phyloP scores from a whole-genome alignment of 352 stramenopile genomes.

The Pythium vanterpoolii region DNA sequence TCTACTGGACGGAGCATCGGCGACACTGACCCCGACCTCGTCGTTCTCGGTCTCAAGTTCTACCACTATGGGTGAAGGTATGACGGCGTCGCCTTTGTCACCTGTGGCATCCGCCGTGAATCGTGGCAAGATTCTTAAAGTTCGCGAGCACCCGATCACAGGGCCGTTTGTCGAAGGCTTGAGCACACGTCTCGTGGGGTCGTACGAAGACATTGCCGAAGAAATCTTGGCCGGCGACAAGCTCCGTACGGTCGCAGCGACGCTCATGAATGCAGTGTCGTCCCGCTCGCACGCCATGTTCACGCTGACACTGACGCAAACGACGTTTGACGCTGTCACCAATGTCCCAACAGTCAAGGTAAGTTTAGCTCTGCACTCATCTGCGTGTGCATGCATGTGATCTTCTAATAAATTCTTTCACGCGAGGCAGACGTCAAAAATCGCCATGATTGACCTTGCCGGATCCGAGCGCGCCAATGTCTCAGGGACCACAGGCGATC shows the following conservation, averaged over 20 bases:
- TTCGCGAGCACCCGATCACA: conserved; percentile 80
- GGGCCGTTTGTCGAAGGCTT: conserved; percentile 84
- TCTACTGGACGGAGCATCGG: conserved; percentile 41
- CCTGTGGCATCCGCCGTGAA: background rate
- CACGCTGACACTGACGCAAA: conserved; percentile 91
- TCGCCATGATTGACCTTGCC: conserved; percentile 84
- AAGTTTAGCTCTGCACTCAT: background rate
- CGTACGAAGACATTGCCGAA: conserved; percentile 77
- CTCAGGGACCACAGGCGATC: conserved; percentile 79
- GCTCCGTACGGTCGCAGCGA: conserved; percentile 92
- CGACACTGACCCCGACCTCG: conserved; percentile 9
- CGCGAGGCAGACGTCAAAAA: conserved; percentile 63
- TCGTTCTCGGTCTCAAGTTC: conserved; percentile 31
- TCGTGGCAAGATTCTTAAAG: conserved; percentile 42
- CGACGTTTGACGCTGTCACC: conserved; percentile 54
- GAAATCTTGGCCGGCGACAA: conserved; percentile 90
- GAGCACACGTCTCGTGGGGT: conserved; percentile 59
- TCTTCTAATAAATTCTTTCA: background rate
- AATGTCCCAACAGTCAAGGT: conserved; percentile 71
- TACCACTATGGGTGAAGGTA: background rate
- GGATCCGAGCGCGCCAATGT: conserved; percentile 79
- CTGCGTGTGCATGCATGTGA: background rate
- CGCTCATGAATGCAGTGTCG: conserved; percentile 96
- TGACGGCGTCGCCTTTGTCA: conserved; percentile 1
- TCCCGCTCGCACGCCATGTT: conserved; percentile 97